Conservation (phyloP, 192 early-diverging fungal genomes). For the Coemansia sp. region DNA sequence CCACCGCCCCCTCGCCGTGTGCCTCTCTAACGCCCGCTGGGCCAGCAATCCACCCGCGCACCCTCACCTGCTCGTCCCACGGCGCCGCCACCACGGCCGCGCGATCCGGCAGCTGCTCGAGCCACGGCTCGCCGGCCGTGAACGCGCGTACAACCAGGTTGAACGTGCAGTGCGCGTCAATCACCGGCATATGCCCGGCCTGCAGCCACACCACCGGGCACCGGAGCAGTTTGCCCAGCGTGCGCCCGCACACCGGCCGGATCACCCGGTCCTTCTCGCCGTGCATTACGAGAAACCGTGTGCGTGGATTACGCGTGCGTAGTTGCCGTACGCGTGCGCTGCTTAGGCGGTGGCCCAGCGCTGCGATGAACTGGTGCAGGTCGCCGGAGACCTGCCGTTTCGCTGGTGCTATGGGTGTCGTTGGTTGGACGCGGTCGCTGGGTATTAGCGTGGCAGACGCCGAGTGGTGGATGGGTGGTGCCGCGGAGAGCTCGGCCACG, state of each 20-base stretch:
- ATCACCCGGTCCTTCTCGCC: conserved; percentile 51
- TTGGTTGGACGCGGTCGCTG: background rate
- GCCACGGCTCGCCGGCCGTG: conserved; percentile 30
- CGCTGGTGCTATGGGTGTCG: background rate
- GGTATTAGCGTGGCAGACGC: background rate
- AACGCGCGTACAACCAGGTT: conserved; percentile 41
- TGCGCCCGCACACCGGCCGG: conserved; percentile 36
- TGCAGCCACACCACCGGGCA: conserved; percentile 41
- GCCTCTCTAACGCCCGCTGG: background rate
- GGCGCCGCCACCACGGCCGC: conserved; percentile 14
- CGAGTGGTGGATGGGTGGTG: background rate
- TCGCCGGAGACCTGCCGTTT: conserved; percentile 31
- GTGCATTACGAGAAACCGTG: conserved; percentile 47
- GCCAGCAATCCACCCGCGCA: conserved; percentile 16
- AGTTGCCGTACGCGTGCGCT: conserved; percentile 23
- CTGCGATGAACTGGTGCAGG: conserved; percentile 50
- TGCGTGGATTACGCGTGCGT: conserved; percentile 16
- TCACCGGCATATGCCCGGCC: conserved; percentile 50
- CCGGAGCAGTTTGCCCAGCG: conserved; percentile 34
- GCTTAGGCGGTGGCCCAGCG: conserved; percentile 42
- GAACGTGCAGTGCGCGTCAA: conserved; percentile 48
- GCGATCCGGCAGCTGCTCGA: conserved; percentile 22
- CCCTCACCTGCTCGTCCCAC: conserved; percentile 37
- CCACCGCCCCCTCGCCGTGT: background rate
- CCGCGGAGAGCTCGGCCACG: background rate